Conservation (phyloP, 2,329 filamentous ascomycete genomes). For the Xenoacremonium recifei region DNA sequence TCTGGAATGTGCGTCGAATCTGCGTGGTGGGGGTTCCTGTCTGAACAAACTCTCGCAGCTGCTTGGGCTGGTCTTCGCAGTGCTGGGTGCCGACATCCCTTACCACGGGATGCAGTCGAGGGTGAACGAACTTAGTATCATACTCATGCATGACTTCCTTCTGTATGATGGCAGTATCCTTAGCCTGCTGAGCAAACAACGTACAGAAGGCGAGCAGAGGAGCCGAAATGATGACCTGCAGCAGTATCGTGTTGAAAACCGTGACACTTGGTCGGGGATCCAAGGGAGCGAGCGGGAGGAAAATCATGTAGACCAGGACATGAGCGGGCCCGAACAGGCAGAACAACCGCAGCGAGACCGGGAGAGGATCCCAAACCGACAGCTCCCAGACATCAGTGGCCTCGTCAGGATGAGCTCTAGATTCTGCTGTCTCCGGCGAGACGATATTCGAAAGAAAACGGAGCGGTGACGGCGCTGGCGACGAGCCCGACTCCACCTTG, state of each 20-base stretch:
- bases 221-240: slow-evolving; percentile 71
- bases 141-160: slow-evolving; percentile 94
- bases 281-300: slow-evolving; percentile 72
- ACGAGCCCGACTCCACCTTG: slow-evolving; percentile 68
- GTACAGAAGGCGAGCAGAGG: slow-evolving; percentile 74
- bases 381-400: slow-evolving; percentile 92
- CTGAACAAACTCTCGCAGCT: slow-evolving; percentile 44
- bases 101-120: slow-evolving; percentile 78
- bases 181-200: slow-evolving; percentile 79
- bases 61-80: slow-evolving; percentile 45
- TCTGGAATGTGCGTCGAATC: slow-evolving; percentile 74
- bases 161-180: slow-evolving; percentile 80
- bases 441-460: slow-evolving; percentile 70
- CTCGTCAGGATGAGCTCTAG: slow-evolving; percentile 79
- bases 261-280: slow-evolving; percentile 84
- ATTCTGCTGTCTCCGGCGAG: slow-evolving; percentile 68
- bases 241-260: slow-evolving; percentile 75
- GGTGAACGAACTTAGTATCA: slow-evolving; percentile 92
- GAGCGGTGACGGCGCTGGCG: slow-evolving; percentile 74
- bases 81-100: slow-evolving; percentile 78
- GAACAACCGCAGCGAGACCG: slow-evolving; percentile 77
- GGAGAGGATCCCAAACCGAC: slow-evolving; percentile 88
- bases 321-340: slow-evolving; percentile 93
- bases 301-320: slow-evolving; percentile 85
- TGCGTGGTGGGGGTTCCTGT: slow-evolving; percentile 56